Evolutionary conservation across 257 asterid species (phyloP).

Genomic region (Solanum etuberosum): DNA sequence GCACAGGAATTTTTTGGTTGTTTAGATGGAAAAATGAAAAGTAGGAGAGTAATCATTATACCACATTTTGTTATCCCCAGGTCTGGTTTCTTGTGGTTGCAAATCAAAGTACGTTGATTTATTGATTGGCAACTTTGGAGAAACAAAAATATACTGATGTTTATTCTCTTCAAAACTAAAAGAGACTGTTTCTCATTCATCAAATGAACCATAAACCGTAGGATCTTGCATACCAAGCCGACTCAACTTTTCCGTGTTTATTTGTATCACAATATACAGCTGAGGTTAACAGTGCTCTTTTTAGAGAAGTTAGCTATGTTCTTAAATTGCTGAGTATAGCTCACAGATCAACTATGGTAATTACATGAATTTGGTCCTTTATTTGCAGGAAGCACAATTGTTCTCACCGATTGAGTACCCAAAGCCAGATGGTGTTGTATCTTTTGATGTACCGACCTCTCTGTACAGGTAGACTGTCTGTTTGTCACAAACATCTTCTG

Average conservation of each 20-base stretch:
- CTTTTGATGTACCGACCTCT: conserved; percentile 84
- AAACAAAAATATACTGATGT: not conserved
- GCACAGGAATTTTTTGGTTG: not conserved
- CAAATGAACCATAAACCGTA: not conserved
- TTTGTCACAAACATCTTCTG: not conserved
- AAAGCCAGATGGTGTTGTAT: conserved; percentile 76
- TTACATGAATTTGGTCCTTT: conserved; percentile 5
- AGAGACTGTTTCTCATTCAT: not conserved
- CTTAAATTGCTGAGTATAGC: not conserved
- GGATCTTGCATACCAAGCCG: not conserved
- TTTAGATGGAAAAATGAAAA: not conserved
- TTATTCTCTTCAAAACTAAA: not conserved
- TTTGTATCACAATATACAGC: not conserved
- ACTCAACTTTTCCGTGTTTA: not conserved
- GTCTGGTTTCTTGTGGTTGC: not conserved
- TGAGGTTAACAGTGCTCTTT: not conserved
- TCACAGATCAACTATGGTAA: not conserved
- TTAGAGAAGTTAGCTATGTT: not conserved
- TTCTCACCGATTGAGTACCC: conserved; percentile 64
- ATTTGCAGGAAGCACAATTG: conserved; percentile 56
- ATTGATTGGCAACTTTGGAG: not conserved
- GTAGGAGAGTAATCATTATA: not conserved
- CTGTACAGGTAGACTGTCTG: conserved; percentile 55
- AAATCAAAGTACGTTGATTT: not conserved
- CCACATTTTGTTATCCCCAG: not conserved